A percentile compares a stretch with the other conserved stretches of the same genome.
phyloP scores from a whole-genome alignment of 306 rosid species.

The Pueraria montana region DNA sequence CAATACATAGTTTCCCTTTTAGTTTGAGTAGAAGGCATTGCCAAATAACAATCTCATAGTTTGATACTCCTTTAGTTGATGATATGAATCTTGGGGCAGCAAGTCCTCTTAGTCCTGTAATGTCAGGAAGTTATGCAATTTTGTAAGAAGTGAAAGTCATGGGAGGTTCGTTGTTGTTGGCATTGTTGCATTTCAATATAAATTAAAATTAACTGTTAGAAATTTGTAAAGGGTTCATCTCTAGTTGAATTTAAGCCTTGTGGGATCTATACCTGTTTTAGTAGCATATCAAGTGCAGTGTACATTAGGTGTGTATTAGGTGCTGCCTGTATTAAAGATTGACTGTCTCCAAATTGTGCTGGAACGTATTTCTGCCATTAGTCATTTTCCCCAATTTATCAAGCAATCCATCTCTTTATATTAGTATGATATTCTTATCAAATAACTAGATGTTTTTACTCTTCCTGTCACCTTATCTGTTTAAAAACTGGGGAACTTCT shows the following conservation, averaged over 20 bases:
- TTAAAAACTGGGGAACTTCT: neutral
- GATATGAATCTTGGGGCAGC: slow-evolving; percentile 13
- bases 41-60: slow-evolving; percentile 5
- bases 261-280: neutral
- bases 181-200: slow-evolving; percentile 11
- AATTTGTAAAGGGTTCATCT: neutral
- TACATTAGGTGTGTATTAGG: neutral
- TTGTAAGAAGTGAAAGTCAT: slow-evolving; percentile 1
- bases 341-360: neutral
- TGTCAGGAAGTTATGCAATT: slow-evolving; percentile 25
- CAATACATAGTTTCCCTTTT: neutral
- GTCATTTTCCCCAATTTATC: neutral
- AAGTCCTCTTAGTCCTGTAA: slow-evolving; percentile 28
- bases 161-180: slow-evolving; percentile 17
- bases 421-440: slow-evolving; percentile 5
- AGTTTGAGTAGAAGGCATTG: slow-evolving; percentile 24
- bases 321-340: neutral
- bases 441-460: neutral
- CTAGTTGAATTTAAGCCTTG: slow-evolving; percentile 2
- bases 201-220: neutral
- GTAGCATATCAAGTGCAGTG: neutral
- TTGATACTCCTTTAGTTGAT: slow-evolving; percentile 19
- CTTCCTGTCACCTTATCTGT: neutral
- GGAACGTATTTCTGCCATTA: neutral
- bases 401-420: neutral